Evolutionary conservation across 148 eudicot species (phyloP).

Genomic region (Polygonum maritimum): DNA sequence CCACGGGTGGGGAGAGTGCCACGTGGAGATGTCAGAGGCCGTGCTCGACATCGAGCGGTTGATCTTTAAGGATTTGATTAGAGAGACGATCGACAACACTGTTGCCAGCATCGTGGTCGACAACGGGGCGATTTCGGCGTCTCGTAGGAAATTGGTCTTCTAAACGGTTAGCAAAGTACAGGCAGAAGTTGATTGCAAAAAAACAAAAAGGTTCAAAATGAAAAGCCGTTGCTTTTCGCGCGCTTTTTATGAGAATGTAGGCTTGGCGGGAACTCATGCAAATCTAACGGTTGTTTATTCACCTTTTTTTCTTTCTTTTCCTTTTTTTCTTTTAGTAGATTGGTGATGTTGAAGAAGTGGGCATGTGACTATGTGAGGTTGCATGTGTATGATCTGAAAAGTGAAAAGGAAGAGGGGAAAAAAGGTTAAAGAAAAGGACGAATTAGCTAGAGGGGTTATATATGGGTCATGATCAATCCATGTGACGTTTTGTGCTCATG

Average conservation of each 20-base stretch:
- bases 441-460: background rate
- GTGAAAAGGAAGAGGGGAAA: background rate
- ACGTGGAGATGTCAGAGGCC: conserved; percentile 62
- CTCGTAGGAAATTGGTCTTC: conserved; percentile 70
- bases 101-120: conserved; percentile 29
- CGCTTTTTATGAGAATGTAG: background rate
- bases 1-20: conserved; percentile 60
- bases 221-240: conserved; percentile 7
- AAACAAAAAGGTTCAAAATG: background rate
- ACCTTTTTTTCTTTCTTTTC: background rate
- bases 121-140: conserved; percentile 17
- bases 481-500: background rate
- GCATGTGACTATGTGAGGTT: conserved; percentile 5
- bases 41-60: conserved; percentile 73
- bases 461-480: background rate
- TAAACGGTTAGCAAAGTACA: conserved; percentile 15
- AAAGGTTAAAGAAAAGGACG: background rate
- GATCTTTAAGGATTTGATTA: conserved; percentile 73
- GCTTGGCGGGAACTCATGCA: background rate
- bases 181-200: background rate
- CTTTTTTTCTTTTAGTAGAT: background rate
- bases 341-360: background rate
- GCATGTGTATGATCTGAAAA: conserved; percentile 1
- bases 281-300: background rate
- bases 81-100: conserved; percentile 48